phyloP scores from a whole-genome alignment of 2,329 filamentous ascomycete genomes.

The Cladosporium sp. region DNA sequence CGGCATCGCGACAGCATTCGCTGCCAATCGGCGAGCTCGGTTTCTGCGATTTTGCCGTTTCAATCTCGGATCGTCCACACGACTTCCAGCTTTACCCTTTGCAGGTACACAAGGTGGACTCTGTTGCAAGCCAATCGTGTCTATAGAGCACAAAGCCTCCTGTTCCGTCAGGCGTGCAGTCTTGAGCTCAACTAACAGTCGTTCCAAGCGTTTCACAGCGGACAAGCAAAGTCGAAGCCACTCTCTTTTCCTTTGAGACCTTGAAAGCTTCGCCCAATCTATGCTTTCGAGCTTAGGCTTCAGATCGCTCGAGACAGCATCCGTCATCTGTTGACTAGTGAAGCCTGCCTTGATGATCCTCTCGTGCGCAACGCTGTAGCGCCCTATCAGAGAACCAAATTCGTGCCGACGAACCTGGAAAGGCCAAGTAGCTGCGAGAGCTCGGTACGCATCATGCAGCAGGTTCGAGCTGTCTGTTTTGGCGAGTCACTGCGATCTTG shows the following conservation, averaged over 20 bases:
- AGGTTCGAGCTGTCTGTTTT: background rate
- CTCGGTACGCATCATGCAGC: background rate
- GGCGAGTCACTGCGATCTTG: background rate
- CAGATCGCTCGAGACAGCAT: background rate
- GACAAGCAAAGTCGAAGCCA: background rate
- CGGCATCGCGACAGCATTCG: background rate
- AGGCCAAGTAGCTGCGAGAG: slow-evolving; percentile 13
- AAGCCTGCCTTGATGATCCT: background rate
- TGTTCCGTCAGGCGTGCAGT: background rate
- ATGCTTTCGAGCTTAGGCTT: background rate
- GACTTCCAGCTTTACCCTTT: background rate
- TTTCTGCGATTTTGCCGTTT: background rate
- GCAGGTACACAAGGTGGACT: background rate
- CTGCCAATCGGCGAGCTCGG: background rate
- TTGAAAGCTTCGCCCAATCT: slow-evolving; percentile 1
- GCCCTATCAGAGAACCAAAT: background rate
- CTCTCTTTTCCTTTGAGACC: background rate
- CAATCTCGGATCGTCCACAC: background rate
- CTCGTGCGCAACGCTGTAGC: background rate
- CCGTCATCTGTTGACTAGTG: background rate
- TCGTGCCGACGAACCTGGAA: slow-evolving; percentile 7
- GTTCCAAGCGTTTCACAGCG: background rate
- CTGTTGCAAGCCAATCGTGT: background rate
- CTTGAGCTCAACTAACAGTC: background rate
- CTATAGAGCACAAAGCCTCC: background rate